Base-by-base conservation (phyloP, 148 eudicot species). In the Limonium bicolor region DNA sequence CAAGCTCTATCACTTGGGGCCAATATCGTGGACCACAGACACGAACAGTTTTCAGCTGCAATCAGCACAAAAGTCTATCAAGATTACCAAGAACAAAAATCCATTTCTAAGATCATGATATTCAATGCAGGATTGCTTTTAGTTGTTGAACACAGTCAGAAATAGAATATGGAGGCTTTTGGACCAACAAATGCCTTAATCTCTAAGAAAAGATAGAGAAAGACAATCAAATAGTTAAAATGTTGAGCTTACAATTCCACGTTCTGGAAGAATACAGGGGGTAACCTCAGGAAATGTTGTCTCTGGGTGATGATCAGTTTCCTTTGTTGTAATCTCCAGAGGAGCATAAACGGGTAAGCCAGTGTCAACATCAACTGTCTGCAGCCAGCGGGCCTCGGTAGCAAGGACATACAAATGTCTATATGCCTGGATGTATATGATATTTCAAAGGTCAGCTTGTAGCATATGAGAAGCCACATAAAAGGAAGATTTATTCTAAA, bases 1-100 rank as follows among this genome's bases (percentile, higher is more conserved):
- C 58, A 53, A 84, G 99, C 58, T 80, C 85, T 50, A 80, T 80
- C 29, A 75, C 77, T 68, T 80, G 99, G 41, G 99, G 72, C 99
- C 99, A 90, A 61, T 90, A 90, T 20, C 99, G 85, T 51, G 99
- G 99, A 66, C 95, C 99, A 60, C 95, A 90, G 45, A 90, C 93
- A 62, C 84, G 73, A 52, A 90, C 87, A 31, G 62, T 56, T 63
- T 84, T 90, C 42, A 90, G 63, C 95, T 85, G 84, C 46, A 60
- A 72, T 53, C 26, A 26, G 52, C 46, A 45, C 11, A 38, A 19
- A 48, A 16, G 23, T 43, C 38, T 39, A 14, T 43, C 48, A 43
- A 43, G 30, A 43, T 20, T n/a, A n/a, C n/a, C n/a, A n/a, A n/a
- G n/a, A n/a, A n/a, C n/a, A n/a, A n/a, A n/a, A n/a, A n/a, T n/a